phyloP scores from a whole-genome alignment of 2,329 filamentous ascomycete genomes.

The Diaporthe sp. region DNA sequence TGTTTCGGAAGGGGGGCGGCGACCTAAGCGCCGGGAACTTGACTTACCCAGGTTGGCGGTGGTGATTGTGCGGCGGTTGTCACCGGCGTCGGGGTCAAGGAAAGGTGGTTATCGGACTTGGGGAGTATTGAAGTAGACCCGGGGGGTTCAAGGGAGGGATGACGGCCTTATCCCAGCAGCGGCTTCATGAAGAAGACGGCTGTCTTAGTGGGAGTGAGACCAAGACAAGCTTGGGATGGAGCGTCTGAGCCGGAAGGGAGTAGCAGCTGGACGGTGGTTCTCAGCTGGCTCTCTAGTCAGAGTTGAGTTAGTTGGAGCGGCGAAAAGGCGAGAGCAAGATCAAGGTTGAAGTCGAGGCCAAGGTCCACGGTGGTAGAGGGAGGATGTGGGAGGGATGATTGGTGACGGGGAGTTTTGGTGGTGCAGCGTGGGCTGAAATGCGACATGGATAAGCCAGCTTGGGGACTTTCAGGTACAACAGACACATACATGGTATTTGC shows the following conservation, averaged over 20 bases:
- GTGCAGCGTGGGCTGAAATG: constrained; percentile 30
- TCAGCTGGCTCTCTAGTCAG: neutral
- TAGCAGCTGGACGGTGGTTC: neutral
- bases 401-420: constrained; percentile 25
- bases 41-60: constrained; percentile 36
- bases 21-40: neutral
- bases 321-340: constrained; percentile 9
- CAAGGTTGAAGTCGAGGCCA: constrained; percentile 7
- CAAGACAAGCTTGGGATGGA: neutral
- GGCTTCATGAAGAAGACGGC: constrained; percentile 37
- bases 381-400: constrained; percentile 28
- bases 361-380: constrained; percentile 4
- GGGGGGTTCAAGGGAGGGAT: constrained; percentile 25
- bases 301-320: neutral
- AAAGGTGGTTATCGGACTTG: constrained; percentile 2
- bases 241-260: neutral
- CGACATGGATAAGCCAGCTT: constrained; percentile 24
- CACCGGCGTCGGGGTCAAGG: constrained; percentile 1
- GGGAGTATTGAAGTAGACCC: neutral
- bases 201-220: neutral
- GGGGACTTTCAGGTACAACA: constrained; percentile 20
- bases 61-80: constrained; percentile 3
- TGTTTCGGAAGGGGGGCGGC: constrained; percentile 27
- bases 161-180: constrained; percentile 37
- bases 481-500: constrained; percentile 21